Evolutionary conservation across 148 eudicot genomes (phyloP).

Genomic region (Fallopia convolvulus): DNA sequence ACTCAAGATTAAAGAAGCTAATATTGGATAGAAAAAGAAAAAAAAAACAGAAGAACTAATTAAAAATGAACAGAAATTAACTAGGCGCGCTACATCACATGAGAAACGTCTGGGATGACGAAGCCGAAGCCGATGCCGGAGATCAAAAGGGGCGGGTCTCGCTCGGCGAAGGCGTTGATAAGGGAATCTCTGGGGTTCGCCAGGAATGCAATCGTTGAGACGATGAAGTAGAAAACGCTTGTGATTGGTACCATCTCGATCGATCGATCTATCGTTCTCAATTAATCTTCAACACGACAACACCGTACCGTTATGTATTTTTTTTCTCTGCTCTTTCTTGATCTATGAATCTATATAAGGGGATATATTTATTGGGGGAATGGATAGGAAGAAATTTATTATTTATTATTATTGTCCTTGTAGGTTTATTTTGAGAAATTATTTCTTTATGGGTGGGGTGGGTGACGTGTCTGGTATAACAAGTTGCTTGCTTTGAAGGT

Average conservation of each 20-base stretch:
- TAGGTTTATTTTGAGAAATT: background rate
- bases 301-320: background rate
- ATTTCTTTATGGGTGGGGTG: background rate
- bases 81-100: background rate
- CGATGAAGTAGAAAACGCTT: background rate
- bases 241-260: background rate
- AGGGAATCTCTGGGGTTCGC: background rate
- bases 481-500: conserved; percentile 7
- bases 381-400: background rate
- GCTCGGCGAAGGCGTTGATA: background rate
- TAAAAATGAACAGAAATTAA: no score
- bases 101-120: background rate
- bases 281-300: background rate
- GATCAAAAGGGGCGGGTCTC: conserved; percentile 1
- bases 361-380: background rate
- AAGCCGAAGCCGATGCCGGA: conserved; percentile 9
- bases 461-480: background rate
- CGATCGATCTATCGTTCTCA: background rate
- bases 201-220: conserved; percentile 1
- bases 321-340: background rate
- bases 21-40: no score
- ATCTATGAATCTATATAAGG: background rate
- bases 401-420: background rate
- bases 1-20: no score
- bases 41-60: no score